Conservation (phyloP, 2,329 filamentous ascomycete genomes). For the Penicillium sp. region DNA sequence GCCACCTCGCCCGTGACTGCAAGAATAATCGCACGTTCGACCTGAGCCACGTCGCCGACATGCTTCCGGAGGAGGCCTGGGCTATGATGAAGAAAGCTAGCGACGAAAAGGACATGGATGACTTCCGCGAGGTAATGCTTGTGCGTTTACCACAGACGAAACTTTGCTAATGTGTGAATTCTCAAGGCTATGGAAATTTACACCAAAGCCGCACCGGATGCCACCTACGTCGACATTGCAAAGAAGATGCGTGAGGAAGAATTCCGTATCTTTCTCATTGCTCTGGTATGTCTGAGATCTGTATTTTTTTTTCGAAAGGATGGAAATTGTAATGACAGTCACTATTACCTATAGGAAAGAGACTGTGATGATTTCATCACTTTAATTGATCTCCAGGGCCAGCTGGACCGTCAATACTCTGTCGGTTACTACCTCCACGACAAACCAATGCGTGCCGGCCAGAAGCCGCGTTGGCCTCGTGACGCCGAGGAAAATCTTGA, state of each 20-base stretch:
- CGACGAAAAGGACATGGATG: slow-evolving; percentile 51
- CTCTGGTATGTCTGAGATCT: slow-evolving; percentile 38
- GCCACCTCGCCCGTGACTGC: slow-evolving; percentile 49
- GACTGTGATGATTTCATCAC: slow-evolving; percentile 47
- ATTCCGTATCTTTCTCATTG: slow-evolving; percentile 55
- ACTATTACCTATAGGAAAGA: slow-evolving; percentile 38
- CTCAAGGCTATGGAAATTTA: slow-evolving; percentile 52
- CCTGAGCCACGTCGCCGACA: slow-evolving; percentile 47
- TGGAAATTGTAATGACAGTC: slow-evolving; percentile 5
- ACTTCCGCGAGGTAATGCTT: slow-evolving; percentile 48
- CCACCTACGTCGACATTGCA: slow-evolving; percentile 53
- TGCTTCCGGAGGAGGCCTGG: slow-evolving; percentile 54
- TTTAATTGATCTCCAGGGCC: slow-evolving; percentile 56
- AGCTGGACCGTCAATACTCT: slow-evolving; percentile 52
- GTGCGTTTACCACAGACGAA: background rate
- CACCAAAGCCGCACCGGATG: slow-evolving; percentile 49
- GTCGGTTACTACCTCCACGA: slow-evolving; percentile 52
- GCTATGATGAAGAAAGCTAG: slow-evolving; percentile 51
- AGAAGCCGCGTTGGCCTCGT: slow-evolving; percentile 52
- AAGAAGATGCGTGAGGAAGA: slow-evolving; percentile 51
- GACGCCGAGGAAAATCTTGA: slow-evolving; percentile 53
- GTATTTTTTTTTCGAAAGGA: background rate
- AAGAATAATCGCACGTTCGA: slow-evolving; percentile 49
- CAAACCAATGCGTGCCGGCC: slow-evolving; percentile 50
- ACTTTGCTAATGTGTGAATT: slow-evolving; percentile 8